phyloP scores from a whole-genome alignment of 73 alveolate species.

The Paramecium tetraurelia region DNA sequence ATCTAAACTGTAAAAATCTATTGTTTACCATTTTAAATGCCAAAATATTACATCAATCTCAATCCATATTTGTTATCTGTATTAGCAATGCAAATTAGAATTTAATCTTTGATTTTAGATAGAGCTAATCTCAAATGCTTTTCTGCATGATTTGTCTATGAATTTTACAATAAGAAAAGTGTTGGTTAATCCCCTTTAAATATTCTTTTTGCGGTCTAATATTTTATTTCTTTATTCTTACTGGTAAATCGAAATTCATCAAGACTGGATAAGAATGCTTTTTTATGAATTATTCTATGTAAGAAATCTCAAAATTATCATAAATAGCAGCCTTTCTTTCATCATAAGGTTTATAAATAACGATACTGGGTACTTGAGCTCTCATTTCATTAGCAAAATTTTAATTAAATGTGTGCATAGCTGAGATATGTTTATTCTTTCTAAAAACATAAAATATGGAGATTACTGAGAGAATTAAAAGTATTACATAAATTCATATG shows the following conservation, averaged over 20 bases:
- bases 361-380: background rate
- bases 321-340: background rate
- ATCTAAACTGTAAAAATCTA: background rate
- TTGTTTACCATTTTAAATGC: background rate
- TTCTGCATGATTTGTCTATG: background rate
- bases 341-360: conserved; percentile 8
- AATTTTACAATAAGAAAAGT: background rate
- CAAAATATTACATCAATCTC: conserved; percentile 40
- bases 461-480: background rate
- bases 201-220: conserved; percentile 33
- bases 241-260: background rate
- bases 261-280: background rate
- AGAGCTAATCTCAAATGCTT: background rate
- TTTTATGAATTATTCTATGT: background rate
- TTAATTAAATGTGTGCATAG: conserved; percentile 28
- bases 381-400: background rate
- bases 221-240: background rate
- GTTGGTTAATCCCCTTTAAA: conserved; percentile 19
- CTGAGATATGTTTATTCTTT: background rate
- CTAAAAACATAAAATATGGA: background rate
- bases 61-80: background rate
- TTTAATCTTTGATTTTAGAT: background rate
- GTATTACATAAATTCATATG: background rate
- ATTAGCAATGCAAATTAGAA: background rate
- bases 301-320: background rate